Evolutionary conservation across 176 grass and related monocot genomes (phyloP).

Genomic region (Triticum dicoccoides): DNA sequence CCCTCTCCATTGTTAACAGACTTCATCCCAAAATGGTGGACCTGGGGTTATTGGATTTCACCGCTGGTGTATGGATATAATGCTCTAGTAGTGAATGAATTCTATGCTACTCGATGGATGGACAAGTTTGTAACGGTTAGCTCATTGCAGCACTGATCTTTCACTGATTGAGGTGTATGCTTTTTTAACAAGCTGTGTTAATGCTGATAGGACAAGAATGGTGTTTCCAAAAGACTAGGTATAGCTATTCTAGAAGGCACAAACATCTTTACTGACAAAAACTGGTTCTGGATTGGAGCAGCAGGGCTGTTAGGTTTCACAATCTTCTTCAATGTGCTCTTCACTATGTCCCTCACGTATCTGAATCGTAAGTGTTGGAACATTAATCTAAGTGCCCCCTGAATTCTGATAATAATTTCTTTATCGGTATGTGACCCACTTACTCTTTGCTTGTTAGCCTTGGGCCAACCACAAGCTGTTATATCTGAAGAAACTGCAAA

Average conservation of each 20-base stretch:
- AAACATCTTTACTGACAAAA: conserved; percentile 65
- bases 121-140: conserved; percentile 48
- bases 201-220: conserved; percentile 50
- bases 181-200: conserved; percentile 22
- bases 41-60: conserved; percentile 97
- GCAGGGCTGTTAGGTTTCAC: conserved; percentile 77
- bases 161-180: not conserved
- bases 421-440: conserved; percentile 14
- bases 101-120: conserved; percentile 93
- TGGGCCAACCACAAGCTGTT: conserved; percentile 89
- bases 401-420: not conserved
- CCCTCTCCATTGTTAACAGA: conserved; percentile 41
- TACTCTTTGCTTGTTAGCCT: conserved; percentile 46
- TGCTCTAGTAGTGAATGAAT: conserved; percentile 92
- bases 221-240: conserved; percentile 54
- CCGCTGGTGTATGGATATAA: conserved; percentile 89
- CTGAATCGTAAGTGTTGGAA: conserved; percentile 73
- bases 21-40: conserved; percentile 92
- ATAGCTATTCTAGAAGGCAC: conserved; percentile 58
- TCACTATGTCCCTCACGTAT: conserved; percentile 80
- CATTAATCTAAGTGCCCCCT: not conserved
- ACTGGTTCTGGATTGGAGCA: conserved; percentile 97
- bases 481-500: conserved; percentile 95
- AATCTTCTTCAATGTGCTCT: conserved; percentile 96
- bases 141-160: not conserved